A percentile compares a stretch with the other conserved stretches of the same genome.
Evolutionary conservation across 352 stramenopile genomes (phyloP).

Genomic region (Globisporangium echinulatum): DNA sequence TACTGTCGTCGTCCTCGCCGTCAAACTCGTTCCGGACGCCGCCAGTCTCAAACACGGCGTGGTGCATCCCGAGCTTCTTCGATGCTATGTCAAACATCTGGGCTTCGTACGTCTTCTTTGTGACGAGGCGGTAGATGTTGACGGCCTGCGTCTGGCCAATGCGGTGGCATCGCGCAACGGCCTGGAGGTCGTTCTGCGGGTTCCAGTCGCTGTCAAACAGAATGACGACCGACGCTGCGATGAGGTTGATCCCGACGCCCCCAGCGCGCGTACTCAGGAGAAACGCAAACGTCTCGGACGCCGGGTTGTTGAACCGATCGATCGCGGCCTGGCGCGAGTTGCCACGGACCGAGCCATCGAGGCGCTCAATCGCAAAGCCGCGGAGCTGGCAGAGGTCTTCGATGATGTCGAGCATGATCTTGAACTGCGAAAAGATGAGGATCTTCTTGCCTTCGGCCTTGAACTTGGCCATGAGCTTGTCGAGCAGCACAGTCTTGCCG

Average conservation of each 20-base stretch:
- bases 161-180: conserved; percentile 97
- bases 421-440: conserved; percentile 99
- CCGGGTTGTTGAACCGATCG: conserved; percentile 95
- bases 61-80: conserved; percentile 98
- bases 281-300: conserved; percentile 96
- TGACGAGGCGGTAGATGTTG: conserved; percentile 99
- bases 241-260: conserved; percentile 97
- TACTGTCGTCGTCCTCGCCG: conserved; percentile 90
- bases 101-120: conserved; percentile 98
- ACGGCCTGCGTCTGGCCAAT: conserved; percentile 99
- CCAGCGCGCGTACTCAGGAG: conserved; percentile 94
- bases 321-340: conserved; percentile 98
- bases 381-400: conserved; percentile 81
- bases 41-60: conserved; percentile 96
- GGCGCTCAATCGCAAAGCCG: conserved; percentile 88
- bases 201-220: conserved; percentile 97
- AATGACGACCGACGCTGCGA: conserved; percentile 83
- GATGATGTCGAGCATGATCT: conserved; percentile 98
- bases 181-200: conserved; percentile 98
- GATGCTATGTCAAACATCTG: conserved; percentile 99
- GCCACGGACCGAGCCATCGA: conserved; percentile 95
- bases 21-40: conserved; percentile 91
- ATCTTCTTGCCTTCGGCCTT: conserved; percentile 96
- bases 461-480: conserved; percentile 98
- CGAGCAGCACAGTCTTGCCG: conserved; percentile 97